A percentile compares a stretch with the other conserved stretches of the same genome.
Conservation (phyloP, 2,329 filamentous ascomycete species). For the Colletotrichum sp. region DNA sequence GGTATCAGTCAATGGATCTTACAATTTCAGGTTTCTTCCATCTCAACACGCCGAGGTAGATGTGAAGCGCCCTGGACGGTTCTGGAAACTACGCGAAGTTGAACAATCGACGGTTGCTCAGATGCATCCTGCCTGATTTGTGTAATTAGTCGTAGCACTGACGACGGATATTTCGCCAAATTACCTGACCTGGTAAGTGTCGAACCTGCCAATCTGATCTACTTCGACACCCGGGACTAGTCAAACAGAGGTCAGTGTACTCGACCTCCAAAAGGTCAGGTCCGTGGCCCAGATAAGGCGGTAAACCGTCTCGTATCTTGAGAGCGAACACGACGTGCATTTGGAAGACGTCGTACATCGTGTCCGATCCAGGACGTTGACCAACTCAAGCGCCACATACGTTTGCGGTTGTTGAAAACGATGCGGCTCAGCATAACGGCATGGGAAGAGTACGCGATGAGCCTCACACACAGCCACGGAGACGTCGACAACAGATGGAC, state of each 20-base stretch:
- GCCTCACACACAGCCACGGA: neutral
- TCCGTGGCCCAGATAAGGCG: neutral
- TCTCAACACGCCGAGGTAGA: neutral
- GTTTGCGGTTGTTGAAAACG: accelerated
- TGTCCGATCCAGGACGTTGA: neutral
- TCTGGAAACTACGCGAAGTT: neutral
- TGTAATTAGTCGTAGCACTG: accelerated
- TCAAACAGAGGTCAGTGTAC: neutral
- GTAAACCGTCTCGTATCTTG: neutral
- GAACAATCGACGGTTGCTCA: accelerated
- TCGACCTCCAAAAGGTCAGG: neutral
- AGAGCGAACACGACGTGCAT: neutral
- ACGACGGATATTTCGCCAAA: neutral
- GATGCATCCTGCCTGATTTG: neutral
- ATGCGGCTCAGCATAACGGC: neutral
- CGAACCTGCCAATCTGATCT: neutral
- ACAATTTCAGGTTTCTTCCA: accelerated
- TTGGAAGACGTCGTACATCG: neutral
- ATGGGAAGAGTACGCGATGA: neutral
- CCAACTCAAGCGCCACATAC: neutral
- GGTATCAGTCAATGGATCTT: neutral
- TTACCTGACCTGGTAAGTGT: neutral
- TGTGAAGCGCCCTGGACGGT: neutral
- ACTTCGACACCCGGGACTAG: neutral
- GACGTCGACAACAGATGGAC: neutral